phyloP scores from a whole-genome alignment of 176 grass and related monocot species.

The Rhipidocladum racemiflorum region DNA sequence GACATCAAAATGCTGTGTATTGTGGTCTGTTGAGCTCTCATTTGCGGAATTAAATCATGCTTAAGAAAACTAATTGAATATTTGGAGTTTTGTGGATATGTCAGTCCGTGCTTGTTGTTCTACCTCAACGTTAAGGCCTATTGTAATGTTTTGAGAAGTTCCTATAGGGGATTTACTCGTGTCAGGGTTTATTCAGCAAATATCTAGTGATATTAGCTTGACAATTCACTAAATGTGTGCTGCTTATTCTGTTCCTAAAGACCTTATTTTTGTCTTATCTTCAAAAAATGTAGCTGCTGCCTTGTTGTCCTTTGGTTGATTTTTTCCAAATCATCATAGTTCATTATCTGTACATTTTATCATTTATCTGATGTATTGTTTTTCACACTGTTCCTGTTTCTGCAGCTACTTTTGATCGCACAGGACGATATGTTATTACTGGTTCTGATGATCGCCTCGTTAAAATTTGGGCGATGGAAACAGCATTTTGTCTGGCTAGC shows the following conservation, averaged over 20 bases:
- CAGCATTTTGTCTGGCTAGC: slow-evolving; percentile 86
- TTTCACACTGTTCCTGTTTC: slow-evolving; percentile 16
- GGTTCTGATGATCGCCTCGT: slow-evolving; percentile 97
- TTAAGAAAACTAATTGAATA: neutral
- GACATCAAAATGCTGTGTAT: slow-evolving; percentile 96
- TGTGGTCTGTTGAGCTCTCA: slow-evolving; percentile 67
- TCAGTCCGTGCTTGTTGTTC: neutral
- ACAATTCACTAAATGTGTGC: neutral
- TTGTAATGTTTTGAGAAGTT: slow-evolving; percentile 10
- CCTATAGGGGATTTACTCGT: neutral
- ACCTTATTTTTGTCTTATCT: neutral
- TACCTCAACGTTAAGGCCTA: neutral
- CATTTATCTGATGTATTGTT: slow-evolving; percentile 11
- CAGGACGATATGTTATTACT: slow-evolving; percentile 84
- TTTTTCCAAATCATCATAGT: neutral
- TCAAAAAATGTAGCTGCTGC: slow-evolving; percentile 18
- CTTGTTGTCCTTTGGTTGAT: slow-evolving; percentile 20
- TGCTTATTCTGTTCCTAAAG: neutral
- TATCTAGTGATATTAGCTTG: neutral
- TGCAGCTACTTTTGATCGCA: slow-evolving; percentile 91
- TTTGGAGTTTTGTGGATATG: neutral
- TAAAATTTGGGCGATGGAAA: slow-evolving; percentile 99
- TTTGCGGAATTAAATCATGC: slow-evolving; percentile 21
- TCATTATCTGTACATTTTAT: neutral
- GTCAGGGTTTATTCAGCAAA: neutral